phyloP scores from a whole-genome alignment of 169 alveolate species.

The Miamiensis avidus region DNA sequence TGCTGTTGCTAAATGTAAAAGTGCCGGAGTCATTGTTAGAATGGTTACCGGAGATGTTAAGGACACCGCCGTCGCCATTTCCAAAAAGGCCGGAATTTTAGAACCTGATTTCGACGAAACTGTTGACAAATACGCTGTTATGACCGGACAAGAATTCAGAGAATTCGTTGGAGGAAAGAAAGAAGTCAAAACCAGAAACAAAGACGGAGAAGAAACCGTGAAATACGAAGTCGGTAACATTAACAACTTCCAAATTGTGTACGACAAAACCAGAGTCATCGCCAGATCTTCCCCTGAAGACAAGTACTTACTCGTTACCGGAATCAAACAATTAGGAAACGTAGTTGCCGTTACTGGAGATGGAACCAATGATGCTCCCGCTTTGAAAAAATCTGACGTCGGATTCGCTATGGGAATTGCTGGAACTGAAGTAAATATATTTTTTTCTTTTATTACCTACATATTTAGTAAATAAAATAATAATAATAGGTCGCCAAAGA shows the following conservation, averaged over 20 bases:
- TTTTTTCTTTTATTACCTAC: too few species aligned
- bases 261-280: constrained; percentile 71
- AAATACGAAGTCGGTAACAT: constrained; percentile 30
- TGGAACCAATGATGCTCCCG: constrained; percentile 81
- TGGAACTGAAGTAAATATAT: constrained; percentile 78
- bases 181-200: constrained; percentile 23
- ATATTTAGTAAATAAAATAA: too few species aligned
- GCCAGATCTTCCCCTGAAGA: constrained; percentile 89
- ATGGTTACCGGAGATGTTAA: constrained; percentile 88
- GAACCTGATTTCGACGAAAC: constrained; percentile 37
- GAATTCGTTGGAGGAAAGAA: constrained; percentile 67
- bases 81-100: constrained; percentile 71
- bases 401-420: constrained; percentile 97
- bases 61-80: constrained; percentile 69
- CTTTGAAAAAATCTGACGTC: constrained; percentile 79
- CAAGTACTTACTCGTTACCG: constrained; percentile 80
- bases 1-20: constrained; percentile 66
- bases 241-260: constrained; percentile 40
- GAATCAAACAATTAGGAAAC: constrained; percentile 64
- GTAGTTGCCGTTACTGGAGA: constrained; percentile 81
- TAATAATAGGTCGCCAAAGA: constrained; percentile 53
- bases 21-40: constrained; percentile 77
- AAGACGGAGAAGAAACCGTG: constrained; percentile 12
- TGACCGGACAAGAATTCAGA: constrained; percentile 80
- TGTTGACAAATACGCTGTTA: constrained; percentile 49